A percentile compares a stretch with the other conserved stretches of the same genome.
These are phyloP conservation scores for Parmelia sp. DNA, from an alignment of 495 filamentous ascomycete genomes.

Conservation along the genomic window DNA sequence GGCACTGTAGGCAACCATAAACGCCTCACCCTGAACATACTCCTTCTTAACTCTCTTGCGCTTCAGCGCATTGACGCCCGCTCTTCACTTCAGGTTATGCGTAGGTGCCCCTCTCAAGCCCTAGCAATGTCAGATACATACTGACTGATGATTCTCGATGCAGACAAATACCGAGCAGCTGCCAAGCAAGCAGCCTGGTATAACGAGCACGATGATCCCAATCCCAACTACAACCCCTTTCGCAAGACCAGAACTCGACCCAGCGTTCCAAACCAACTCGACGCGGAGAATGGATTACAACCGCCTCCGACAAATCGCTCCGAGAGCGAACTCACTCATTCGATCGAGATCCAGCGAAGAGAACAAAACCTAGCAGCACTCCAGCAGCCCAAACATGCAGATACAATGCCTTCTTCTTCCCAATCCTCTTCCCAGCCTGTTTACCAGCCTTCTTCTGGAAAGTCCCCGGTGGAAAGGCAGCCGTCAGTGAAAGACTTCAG, in stretches of 20 bases:
- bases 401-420: constrained; percentile 22
- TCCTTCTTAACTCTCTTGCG: background rate
- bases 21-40: background rate
- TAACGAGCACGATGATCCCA: constrained; percentile 36
- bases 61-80: constrained; percentile 6
- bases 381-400: constrained; percentile 21
- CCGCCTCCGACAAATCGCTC: constrained; percentile 17
- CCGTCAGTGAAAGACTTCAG: constrained; percentile 8
- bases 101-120: constrained; percentile 18
- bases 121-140: background rate
- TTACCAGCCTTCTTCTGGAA: constrained; percentile 5
- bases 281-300: constrained; percentile 18
- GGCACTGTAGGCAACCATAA: too few relatives aligned
- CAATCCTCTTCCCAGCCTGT: constrained; percentile 1
- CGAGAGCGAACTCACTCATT: constrained; percentile 13
- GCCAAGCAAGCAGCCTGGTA: constrained; percentile 46
- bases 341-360: constrained; percentile 11
- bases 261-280: background rate
- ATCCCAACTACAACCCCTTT: constrained; percentile 43
- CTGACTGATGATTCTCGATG: constrained; percentile 13
- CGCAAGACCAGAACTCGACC: constrained; percentile 21
- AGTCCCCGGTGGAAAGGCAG: background rate
- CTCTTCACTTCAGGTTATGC: constrained; percentile 9
- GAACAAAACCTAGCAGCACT: constrained; percentile 2
- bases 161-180: constrained; percentile 42